Percentiles rank a stretch among this genome's conserved stretches.
Evolutionary conservation across 2,329 filamentous ascomycete species (phyloP).

Genomic region (Gaeumannomyces sp.): DNA sequence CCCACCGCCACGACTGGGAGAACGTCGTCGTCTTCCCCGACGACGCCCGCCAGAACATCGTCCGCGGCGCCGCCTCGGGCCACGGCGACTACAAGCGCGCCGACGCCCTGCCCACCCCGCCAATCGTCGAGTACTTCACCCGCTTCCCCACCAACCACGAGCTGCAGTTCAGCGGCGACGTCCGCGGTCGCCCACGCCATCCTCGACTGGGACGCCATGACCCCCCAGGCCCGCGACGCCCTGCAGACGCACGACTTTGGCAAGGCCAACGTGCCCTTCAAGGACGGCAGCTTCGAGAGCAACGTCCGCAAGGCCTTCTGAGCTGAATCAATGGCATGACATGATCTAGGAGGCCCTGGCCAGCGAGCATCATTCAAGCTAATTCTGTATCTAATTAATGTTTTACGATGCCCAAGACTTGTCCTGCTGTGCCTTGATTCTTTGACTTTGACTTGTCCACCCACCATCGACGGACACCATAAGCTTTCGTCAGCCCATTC

Average conservation of each 20-base stretch:
- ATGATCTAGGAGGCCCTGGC: too few species aligned
- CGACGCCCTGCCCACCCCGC: conserved; percentile 16
- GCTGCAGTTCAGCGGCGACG: conserved; percentile 28
- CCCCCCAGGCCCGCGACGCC: conserved; percentile 24
- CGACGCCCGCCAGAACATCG: conserved; percentile 22
- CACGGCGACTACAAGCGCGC: conserved; percentile 28
- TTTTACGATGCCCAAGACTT: too few species aligned
- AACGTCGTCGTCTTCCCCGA: conserved; percentile 26
- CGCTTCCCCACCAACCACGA: conserved; percentile 28
- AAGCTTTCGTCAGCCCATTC: too few species aligned
- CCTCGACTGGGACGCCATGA: conserved; percentile 34
- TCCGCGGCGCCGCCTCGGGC: conserved; percentile 28
- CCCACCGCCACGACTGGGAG: conserved; percentile 33
- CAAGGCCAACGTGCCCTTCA: conserved; percentile 33
- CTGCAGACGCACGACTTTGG: conserved; percentile 32
- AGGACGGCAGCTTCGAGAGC: conserved; percentile 13
- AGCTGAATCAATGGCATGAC: too few species aligned
- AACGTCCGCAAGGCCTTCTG: conserved; percentile 9
- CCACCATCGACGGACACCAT: too few species aligned
- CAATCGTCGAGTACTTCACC: conserved; percentile 28
- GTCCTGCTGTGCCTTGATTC: too few species aligned
- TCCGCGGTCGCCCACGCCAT: conserved; percentile 27
- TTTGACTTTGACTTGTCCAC: too few species aligned
- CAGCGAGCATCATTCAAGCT: too few species aligned
- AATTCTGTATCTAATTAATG: too few species aligned